These are phyloP conservation scores for Tuctoria greenei DNA, from an alignment of 176 grass and related monocot species.

Conservation along the genomic window DNA sequence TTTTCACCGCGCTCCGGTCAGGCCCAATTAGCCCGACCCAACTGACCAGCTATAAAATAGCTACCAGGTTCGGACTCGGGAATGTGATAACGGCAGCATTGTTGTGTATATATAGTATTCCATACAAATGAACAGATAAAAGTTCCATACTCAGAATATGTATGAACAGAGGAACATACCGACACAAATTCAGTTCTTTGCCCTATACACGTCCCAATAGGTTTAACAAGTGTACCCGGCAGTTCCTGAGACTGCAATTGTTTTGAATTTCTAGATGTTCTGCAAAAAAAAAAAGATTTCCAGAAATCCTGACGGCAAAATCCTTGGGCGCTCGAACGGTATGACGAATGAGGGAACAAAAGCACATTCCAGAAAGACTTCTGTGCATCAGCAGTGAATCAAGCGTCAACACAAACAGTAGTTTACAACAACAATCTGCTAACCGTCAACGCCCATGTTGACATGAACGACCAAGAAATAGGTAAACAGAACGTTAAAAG, in stretches of 20 bases:
- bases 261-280: constrained; percentile 38
- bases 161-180: not conserved
- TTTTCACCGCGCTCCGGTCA: too few species aligned
- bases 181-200: constrained; percentile 8
- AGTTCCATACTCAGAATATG: constrained; percentile 16
- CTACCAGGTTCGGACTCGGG: not conserved
- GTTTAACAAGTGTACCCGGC: constrained; percentile 19
- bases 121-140: not conserved
- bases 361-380: not conserved
- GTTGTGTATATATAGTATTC: not conserved
- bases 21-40: too few species aligned
- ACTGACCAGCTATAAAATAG: too few species aligned
- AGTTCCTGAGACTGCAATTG: constrained; percentile 5
- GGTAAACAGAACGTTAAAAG: constrained; percentile 23
- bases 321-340: constrained; percentile 15
- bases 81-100: not conserved
- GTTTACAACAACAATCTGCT: constrained; percentile 43
- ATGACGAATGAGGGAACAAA: constrained; percentile 8
- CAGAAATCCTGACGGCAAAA: constrained; percentile 35
- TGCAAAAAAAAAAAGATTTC: constrained; percentile 34
- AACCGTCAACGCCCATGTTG: constrained; percentile 25
- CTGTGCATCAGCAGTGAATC: not conserved
- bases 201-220: constrained; percentile 29
- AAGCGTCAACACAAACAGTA: not conserved
- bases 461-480: constrained; percentile 16